These are phyloP conservation scores for Chlorencoelia australis DNA, from an alignment of 2,329 filamentous ascomycete species.

Conservation along the genomic window DNA sequence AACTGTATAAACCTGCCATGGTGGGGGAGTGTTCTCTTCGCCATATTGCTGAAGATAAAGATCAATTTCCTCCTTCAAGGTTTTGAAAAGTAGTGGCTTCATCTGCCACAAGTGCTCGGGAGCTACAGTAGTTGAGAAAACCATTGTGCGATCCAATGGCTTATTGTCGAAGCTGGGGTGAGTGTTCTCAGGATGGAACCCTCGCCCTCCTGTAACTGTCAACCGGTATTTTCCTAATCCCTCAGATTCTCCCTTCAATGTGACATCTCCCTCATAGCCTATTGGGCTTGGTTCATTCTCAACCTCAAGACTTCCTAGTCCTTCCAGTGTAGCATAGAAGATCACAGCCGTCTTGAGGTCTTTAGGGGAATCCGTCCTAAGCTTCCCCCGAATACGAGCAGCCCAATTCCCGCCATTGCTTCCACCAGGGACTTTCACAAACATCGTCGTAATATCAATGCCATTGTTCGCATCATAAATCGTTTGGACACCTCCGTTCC, in stretches of 20 bases:
- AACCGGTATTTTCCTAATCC: constrained; percentile 74
- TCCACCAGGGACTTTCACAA: constrained; percentile 86
- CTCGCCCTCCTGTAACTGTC: constrained; percentile 60
- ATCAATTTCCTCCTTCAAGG: constrained; percentile 55
- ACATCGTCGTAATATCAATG: constrained; percentile 84
- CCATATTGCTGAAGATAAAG: constrained; percentile 47
- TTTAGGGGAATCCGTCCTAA: constrained; percentile 55
- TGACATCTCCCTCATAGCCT: constrained; percentile 52
- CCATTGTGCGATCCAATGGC: constrained; percentile 65
- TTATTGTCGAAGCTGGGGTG: constrained; percentile 60
- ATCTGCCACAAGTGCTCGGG: constrained; percentile 72
- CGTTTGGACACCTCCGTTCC: constrained; percentile 76
- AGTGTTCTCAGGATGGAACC: constrained; percentile 49
- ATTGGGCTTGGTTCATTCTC: constrained; percentile 41
- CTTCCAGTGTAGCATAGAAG: constrained; percentile 77
- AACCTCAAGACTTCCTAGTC: constrained; percentile 55
- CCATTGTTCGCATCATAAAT: constrained; percentile 85
- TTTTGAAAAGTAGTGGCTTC: constrained; percentile 57
- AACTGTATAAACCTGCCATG: constrained; percentile 78
- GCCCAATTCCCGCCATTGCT: constrained; percentile 85
- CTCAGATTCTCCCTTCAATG: constrained; percentile 57
- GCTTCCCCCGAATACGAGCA: constrained; percentile 72
- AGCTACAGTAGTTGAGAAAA: constrained; percentile 59
- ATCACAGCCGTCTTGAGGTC: constrained; percentile 67
- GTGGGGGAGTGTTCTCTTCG: constrained; percentile 61